A percentile compares a stretch with the other conserved stretches of the same genome.
These are phyloP conservation scores for Aspergillus ibericus DNA, from an alignment of 2,329 filamentous ascomycete genomes.

Conservation along the genomic window DNA sequence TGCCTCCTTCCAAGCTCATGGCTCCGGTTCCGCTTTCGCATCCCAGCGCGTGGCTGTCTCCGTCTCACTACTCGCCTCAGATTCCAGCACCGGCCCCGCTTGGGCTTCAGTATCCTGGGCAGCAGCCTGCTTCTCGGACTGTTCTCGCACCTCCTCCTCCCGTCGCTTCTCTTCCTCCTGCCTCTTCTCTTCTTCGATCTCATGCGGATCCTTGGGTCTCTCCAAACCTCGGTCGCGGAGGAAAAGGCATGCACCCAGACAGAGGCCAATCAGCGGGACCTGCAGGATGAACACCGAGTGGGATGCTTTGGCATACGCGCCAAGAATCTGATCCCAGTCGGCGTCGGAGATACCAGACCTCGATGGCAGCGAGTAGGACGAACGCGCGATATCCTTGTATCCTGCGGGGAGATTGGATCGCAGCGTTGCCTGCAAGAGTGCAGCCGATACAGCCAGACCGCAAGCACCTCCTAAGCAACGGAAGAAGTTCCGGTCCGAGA, in stretches of 20 bases:
- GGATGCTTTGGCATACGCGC: slow-evolving; percentile 56
- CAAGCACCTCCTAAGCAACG: slow-evolving; percentile 59
- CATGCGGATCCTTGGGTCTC: slow-evolving; percentile 31
- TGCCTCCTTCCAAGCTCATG: background rate
- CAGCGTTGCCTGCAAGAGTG: slow-evolving; percentile 46
- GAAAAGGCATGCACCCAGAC: slow-evolving; percentile 52
- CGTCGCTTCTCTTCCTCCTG: slow-evolving; percentile 17
- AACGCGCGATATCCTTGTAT: slow-evolving; percentile 41
- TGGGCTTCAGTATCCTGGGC: background rate
- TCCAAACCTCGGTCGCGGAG: slow-evolving; percentile 54
- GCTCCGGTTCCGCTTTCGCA: background rate
- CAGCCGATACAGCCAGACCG: slow-evolving; percentile 59
- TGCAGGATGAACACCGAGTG: slow-evolving; percentile 59
- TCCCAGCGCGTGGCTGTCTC: background rate
- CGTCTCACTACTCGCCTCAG: background rate
- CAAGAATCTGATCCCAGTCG: slow-evolving; percentile 45
- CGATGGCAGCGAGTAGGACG: slow-evolving; percentile 40
- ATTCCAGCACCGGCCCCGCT: background rate
- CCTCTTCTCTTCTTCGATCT: slow-evolving; percentile 26
- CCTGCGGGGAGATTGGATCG: slow-evolving; percentile 41
- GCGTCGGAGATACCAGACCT: slow-evolving; percentile 28
- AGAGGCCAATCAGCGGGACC: slow-evolving; percentile 54
- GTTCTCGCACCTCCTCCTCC: slow-evolving; percentile 30
- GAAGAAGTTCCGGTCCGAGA: slow-evolving; percentile 63
- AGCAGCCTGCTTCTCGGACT: background rate